Conservation (phyloP, 176 grass and related monocot species). For the Aegilops bicornis region DNA sequence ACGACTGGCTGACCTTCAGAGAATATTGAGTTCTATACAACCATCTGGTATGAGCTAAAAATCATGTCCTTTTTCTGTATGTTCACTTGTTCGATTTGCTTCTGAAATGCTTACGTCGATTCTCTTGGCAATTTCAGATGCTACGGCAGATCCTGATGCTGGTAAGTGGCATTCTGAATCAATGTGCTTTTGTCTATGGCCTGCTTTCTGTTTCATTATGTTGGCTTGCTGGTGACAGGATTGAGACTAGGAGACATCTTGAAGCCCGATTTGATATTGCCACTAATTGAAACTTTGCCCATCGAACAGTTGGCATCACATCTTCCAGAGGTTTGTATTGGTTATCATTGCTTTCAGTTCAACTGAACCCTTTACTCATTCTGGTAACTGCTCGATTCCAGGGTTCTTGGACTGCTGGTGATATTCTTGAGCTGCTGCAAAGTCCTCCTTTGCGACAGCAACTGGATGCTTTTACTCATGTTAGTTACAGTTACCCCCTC, state of each 20-base stretch:
- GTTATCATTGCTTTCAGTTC: conserved; percentile 19
- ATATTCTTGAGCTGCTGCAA: conserved; percentile 91
- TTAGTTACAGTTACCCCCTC: conserved; percentile 30
- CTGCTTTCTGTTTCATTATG: conserved; percentile 19
- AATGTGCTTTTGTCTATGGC: background rate
- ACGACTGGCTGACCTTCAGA: conserved; percentile 80
- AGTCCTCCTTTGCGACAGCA: conserved; percentile 93
- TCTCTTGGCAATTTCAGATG: conserved; percentile 39
- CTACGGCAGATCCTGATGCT: conserved; percentile 79
- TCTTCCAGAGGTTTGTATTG: conserved; percentile 40
- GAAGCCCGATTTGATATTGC: conserved; percentile 83
- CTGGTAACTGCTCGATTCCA: conserved; percentile 45
- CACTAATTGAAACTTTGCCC: conserved; percentile 71
- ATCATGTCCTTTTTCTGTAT: conserved; percentile 3
- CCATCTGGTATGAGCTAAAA: conserved; percentile 58
- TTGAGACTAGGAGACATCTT: conserved; percentile 87
- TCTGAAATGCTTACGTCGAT: background rate
- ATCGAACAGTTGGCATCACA: conserved; percentile 59
- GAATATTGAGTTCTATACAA: conserved; percentile 95
- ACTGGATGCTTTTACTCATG: conserved; percentile 89
- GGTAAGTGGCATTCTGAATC: conserved; percentile 51
- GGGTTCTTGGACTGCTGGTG: conserved; percentile 70
- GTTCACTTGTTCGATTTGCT: background rate
- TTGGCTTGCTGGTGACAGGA: conserved; percentile 45
- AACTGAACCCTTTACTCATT: background rate